Base-by-base conservation (phyloP, 805 yeast species). In the Metschnikowia baotianmanensis region DNA sequence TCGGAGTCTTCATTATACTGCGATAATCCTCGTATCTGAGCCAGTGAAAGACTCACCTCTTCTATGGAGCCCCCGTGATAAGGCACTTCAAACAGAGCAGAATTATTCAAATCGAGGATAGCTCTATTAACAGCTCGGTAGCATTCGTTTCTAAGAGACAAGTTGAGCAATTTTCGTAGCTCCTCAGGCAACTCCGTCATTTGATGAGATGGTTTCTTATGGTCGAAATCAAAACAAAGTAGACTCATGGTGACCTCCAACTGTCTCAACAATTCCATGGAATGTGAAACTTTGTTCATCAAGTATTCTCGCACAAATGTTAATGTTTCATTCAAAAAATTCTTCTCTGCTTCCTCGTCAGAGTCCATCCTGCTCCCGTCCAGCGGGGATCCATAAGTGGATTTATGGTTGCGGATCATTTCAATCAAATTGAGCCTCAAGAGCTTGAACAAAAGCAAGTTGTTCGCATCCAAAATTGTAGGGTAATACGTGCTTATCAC, bases 211-310 rank as follows among this genome's bases (percentile, higher is more conserved):
- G 61, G 55, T 31, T 53, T 57, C 5, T 50, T 36, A 10, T 72
- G 63, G 21, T 63, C 66, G 44, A 65, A 63, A 26, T 74, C 72
- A 54, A 74, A 77, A 51, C 81, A 78, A 26, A 89, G 63, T 45
- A 89, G 67, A 17, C 95, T 87, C 93, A 89, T 86, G 2, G 95
- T 81, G 31, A 82, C 67, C 57, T 90, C 96, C 46, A 89, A 63
- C 48, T 86, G 91, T 40, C 77, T 76, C 61, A 88, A 71, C 45
- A 83, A 78, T 42, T 68, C 68, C 47, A 67, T 67, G 34, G 81
- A 80, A 36, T 75, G 72, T 2, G 83, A 70, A 1, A 82, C 83
- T 43, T 82, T 78, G 46, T 70, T 69, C 5, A 86, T 77, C 47
- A 86, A 59, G 53, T 81, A 81, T 16, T 72, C 76, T 45, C 80